Conservation (phyloP, 164 flowering plant species). For the Macadamia integrifolia region DNA sequence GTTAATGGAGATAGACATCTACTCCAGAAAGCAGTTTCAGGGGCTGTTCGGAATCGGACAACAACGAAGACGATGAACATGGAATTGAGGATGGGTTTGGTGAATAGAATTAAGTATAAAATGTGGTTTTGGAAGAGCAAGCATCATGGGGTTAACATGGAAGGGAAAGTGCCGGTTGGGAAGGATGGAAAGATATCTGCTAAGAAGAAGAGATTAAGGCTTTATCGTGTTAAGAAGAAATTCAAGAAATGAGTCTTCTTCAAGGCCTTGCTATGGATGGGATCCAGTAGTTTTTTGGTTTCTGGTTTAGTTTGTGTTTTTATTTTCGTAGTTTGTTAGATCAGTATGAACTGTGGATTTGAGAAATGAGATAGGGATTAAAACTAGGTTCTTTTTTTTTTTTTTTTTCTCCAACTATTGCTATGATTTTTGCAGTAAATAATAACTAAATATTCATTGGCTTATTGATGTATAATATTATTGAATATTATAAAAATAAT, state of each 20-base stretch:
- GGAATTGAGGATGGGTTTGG: conserved; percentile 17
- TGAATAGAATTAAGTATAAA: conserved; percentile 18
- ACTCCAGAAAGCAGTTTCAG: conserved; percentile 2
- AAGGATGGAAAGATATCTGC: conserved; percentile 32
- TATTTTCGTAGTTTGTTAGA: too few species aligned
- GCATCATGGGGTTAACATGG: conserved; percentile 19
- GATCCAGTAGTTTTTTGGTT: too few species aligned
- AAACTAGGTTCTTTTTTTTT: too few species aligned
- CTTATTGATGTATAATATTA: too few species aligned
- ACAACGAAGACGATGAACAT: not conserved
- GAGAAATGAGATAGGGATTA: too few species aligned
- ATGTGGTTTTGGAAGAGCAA: conserved; percentile 16
- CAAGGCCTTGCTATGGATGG: too few species aligned
- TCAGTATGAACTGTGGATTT: too few species aligned
- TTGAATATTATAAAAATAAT: too few species aligned
- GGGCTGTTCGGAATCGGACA: conserved; percentile 17
- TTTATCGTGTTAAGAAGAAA: conserved; percentile 11
- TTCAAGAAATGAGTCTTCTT: conserved; percentile 3
- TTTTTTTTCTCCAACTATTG: too few species aligned
- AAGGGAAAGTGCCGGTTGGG: conserved; percentile 22
- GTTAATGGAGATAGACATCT: not conserved
- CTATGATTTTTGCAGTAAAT: too few species aligned
- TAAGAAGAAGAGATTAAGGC: conserved; percentile 31
- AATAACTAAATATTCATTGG: too few species aligned
- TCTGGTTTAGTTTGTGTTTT: too few species aligned